Evolutionary conservation across 805 yeast genomes (phyloP), one percentile per base, ranked within the genome.

Genomic region (Vanderwaltozyma polyspora): DNA sequence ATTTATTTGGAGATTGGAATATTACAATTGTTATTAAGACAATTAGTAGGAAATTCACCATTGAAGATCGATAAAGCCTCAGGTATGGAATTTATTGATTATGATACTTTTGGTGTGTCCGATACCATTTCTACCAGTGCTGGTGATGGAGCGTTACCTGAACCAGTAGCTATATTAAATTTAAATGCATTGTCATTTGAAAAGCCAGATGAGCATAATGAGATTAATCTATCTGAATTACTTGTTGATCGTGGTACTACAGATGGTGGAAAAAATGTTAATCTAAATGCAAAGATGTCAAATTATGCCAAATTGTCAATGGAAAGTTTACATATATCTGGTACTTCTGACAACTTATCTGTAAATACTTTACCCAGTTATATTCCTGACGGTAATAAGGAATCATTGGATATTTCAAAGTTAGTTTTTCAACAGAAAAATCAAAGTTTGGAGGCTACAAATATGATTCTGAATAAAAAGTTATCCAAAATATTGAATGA

Each of bases 81-180:
- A n/a, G 19, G 7, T 7, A 61, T 32, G 65, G 79, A 46, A 51
- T 76, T 38, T 52, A 70, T 23, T 47, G 79, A 37, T 70, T 75
- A 14, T 47, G 76, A 46, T 62, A 67, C 53, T 46, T 69, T 35
- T 48, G 65, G 62, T 52, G 28, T 43, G 48, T 39, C 31, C 35
- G 40, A 50, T 49, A 37, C 37, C 38, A 30, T 47, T 47, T 37
- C 49, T 15, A 31, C 35, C 21, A 15, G 16, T 13, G 11, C 26
- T 6, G 26, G 24, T 7, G 28, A 31, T 23, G 39, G 29, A 24
- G 21, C 40, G 3, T 54, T 37, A 43, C 59, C 60, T 10, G 52
- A 46, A 19, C 57, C 59, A 10, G 51, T 52, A 7, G 43, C 54
- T 17, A 41, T 51, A 21, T 37, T 55, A 26, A 44, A 46, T 29